A percentile compares a stretch with the other conserved stretches of the same genome.
Conservation (phyloP, 1,139 yeast genomes). For the Debaryomycetaceae sp. region DNA sequence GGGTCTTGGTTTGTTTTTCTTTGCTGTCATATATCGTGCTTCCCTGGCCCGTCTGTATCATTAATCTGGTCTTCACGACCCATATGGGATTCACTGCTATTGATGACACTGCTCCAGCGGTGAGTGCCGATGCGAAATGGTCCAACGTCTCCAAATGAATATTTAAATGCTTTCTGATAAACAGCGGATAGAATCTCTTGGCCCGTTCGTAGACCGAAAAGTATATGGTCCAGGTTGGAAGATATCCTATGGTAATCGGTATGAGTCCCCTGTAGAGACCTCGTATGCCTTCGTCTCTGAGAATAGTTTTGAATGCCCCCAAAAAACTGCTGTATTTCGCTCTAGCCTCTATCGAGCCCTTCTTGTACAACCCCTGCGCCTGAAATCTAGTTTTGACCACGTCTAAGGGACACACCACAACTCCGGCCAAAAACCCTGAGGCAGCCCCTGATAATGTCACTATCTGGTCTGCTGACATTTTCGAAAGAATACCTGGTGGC, state of each 20-base stretch:
- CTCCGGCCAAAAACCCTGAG: slow-evolving; percentile 46
- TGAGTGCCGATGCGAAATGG: slow-evolving; percentile 77
- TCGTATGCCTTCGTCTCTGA: slow-evolving; percentile 70
- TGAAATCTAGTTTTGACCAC: slow-evolving; percentile 46
- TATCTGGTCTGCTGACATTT: slow-evolving; percentile 30
- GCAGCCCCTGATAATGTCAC: slow-evolving; percentile 44
- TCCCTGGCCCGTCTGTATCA: slow-evolving; percentile 73
- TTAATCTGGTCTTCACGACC: slow-evolving; percentile 92
- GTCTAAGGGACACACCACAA: slow-evolving; percentile 46
- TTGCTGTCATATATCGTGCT: slow-evolving; percentile 31
- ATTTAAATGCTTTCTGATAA: slow-evolving; percentile 25
- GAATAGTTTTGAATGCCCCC: slow-evolving; percentile 61
- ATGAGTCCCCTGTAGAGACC: slow-evolving; percentile 90
- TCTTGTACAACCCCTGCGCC: slow-evolving; percentile 32
- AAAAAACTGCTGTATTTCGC: slow-evolving; percentile 53
- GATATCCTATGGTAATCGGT: slow-evolving; percentile 88
- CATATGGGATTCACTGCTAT: slow-evolving; percentile 93
- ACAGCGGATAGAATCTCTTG: slow-evolving; percentile 40
- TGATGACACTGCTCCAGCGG: slow-evolving; percentile 88
- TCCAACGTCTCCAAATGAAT: slow-evolving; percentile 47
- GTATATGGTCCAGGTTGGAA: slow-evolving; percentile 97
- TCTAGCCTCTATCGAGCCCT: background rate
- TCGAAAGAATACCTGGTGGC: slow-evolving; percentile 21
- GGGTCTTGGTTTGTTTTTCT: background rate
- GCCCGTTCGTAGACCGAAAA: slow-evolving; percentile 85